Percentiles rank a stretch among this genome's conserved stretches.
These are phyloP conservation scores for Oemleria cerasiformis DNA, from an alignment of 306 rosid species.

Conservation along the genomic window DNA sequence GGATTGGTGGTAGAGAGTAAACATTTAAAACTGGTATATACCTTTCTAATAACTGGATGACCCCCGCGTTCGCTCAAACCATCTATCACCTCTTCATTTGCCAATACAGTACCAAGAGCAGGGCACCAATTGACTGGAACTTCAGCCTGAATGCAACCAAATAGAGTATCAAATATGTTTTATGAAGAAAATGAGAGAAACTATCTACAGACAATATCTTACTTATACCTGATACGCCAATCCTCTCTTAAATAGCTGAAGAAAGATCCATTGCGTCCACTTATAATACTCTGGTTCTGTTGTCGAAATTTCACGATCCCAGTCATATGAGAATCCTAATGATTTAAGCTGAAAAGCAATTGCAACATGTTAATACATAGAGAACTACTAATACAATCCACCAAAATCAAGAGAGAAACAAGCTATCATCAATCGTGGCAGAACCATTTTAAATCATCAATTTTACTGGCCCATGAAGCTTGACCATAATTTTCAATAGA, in stretches of 20 bases:
- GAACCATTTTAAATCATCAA: constrained; percentile 11
- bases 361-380: constrained; percentile 27
- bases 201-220: constrained; percentile 14
- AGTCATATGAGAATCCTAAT: constrained; percentile 92
- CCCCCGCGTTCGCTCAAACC: constrained; percentile 98
- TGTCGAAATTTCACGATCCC: constrained; percentile 96
- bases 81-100: constrained; percentile 96
- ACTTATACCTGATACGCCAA: constrained; percentile 85
- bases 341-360: constrained; percentile 73
- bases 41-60: constrained; percentile 93
- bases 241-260: constrained; percentile 88
- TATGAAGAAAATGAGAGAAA: constrained; percentile 14
- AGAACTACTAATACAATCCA: constrained; percentile 22
- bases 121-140: constrained; percentile 99
- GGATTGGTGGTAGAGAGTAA: constrained; percentile 4
- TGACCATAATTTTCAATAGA: not conserved
- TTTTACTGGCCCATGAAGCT: constrained; percentile 1
- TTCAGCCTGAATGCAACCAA: constrained; percentile 65
- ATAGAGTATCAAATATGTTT: constrained; percentile 20
- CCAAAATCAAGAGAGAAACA: constrained; percentile 20
- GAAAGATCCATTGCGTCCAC: constrained; percentile 99
- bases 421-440: not conserved
- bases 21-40: constrained; percentile 22
- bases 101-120: constrained; percentile 96
- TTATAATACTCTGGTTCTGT: constrained; percentile 87